Base-by-base conservation (phyloP, 106 monocot species). In the Dendrobium huoshanense region DNA sequence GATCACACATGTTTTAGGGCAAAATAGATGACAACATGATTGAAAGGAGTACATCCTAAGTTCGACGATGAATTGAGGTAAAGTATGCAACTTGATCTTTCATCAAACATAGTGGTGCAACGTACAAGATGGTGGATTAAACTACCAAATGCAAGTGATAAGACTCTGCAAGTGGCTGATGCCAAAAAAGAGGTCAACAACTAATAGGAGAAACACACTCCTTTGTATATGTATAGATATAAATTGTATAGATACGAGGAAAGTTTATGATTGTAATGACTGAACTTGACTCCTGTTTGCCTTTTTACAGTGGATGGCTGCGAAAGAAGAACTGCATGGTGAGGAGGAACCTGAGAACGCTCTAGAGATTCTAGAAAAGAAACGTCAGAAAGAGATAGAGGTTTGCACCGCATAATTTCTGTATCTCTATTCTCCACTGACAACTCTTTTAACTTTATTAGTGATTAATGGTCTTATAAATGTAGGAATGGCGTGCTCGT, bases 331-430 rank as follows among this genome's bases (percentile, higher is more conserved):
- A 75, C 80, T 99, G 54, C 95, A 93, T 77, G 86, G 83, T 16
- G 88, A 95, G 11, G 90, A 90, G 47, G 94, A 95, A 85, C 90
- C 95, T 75, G 91, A 92, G 79, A 67, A 85, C 85, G 83, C 88
- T 77, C 86, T 86, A 81, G 99, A 95, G 56, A 56, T 81, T 16
- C 77, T 95, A 75, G 93, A 99, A 79, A 99, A 82, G 84, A 99
- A 99, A 82, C 89, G 90, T 2, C 87, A 91, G 75, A 93, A 90
- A 80, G 99, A 93, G 86, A 93, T 99, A 80, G 95, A 99, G 88
- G 99, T 99, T 83, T 18, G 40, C 29, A 22, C 11, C 8, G 25
- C 49, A 58, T 22, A 37, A 10, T 79, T 73, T 74, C 56, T 15
- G 31, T 1, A 55, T 67, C 42, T 82, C 40, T 67, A 40, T 59